Conservation (phyloP, 495 filamentous ascomycete genomes). For the Trypethelium eluteriae region DNA sequence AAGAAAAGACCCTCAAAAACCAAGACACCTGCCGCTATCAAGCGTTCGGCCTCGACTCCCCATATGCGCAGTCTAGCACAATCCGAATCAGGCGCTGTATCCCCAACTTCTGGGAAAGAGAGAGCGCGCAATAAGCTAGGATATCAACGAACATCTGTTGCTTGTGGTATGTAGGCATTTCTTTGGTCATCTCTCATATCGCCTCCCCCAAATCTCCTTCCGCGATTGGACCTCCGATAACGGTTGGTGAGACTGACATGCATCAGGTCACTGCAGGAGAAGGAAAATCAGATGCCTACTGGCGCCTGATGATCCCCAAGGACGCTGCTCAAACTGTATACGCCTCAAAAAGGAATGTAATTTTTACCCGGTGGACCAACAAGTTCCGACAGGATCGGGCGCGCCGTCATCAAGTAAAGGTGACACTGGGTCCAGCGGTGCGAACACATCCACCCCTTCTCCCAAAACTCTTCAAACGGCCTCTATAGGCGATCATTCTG, state of each 20-base stretch:
- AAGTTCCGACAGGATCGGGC: constrained; percentile 44
- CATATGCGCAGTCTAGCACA: constrained; percentile 3
- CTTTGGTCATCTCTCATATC: constrained; percentile 16
- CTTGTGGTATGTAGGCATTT: constrained; percentile 70
- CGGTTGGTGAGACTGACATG: constrained; percentile 10
- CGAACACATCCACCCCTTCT: constrained; percentile 1
- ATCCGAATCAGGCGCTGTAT: constrained; percentile 3
- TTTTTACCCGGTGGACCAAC: constrained; percentile 88
- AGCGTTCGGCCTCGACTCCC: constrained; percentile 8
- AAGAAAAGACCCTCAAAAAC: constrained; percentile 4
- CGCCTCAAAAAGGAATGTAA: constrained; percentile 92
- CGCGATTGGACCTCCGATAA: background rate
- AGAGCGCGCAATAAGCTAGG: constrained; percentile 77
- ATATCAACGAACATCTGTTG: constrained; percentile 94
- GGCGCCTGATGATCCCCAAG: constrained; percentile 65
- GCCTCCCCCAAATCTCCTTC: constrained; percentile 18
- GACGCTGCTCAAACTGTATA: constrained; percentile 92
- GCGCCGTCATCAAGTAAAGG: constrained; percentile 20
- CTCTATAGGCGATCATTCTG: background rate
- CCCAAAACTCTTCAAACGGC: constrained; percentile 2
- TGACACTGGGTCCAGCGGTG: constrained; percentile 15
- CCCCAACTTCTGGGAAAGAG: background rate
- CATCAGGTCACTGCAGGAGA: constrained; percentile 81
- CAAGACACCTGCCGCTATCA: constrained; percentile 5
- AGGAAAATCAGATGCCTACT: constrained; percentile 93